Base-by-base conservation (phyloP, 2,329 filamentous ascomycete species). In the Zopfia rhizophila region DNA sequence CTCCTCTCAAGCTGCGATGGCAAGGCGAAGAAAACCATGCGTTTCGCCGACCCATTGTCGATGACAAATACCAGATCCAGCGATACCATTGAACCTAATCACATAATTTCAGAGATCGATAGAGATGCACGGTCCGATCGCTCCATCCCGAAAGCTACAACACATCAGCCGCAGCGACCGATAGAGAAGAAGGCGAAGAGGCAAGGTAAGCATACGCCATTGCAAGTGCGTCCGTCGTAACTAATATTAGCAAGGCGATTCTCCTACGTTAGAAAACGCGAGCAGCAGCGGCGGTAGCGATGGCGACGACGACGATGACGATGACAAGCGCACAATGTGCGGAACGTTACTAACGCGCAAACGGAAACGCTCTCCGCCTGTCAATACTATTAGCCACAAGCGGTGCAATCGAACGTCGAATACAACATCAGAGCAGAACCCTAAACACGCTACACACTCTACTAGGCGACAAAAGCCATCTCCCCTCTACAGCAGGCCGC, bases 31-130 rank as follows among this genome's bases (percentile, higher is more conserved):
- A n/a, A n/a, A n/a, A n/a, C n/a, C n/a, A n/a, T n/a, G n/a, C n/a
- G n/a, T n/a, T n/a, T n/a, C n/a, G n/a, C n/a, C n/a, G n/a, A n/a
- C n/a, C n/a, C n/a, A n/a, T n/a, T 21, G 35, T 49, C 30, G 22
- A 42, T 39, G 27, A 50, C 37, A 37, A 39, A 45, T 28, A 45
- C 45, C 35, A 24, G 45, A 46, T n/a, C n/a, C n/a, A n/a, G n/a
- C n/a, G n/a, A n/a, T n/a, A n/a, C n/a, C n/a, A n/a, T n/a, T n/a
- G n/a, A n/a, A n/a, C n/a, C n/a, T n/a, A n/a, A n/a, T n/a, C n/a
- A n/a, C n/a, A n/a, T n/a, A n/a, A n/a, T n/a, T n/a, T n/a, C n/a
- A n/a, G n/a, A n/a, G n/a, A n/a, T n/a, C n/a, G n/a, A n/a, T n/a
- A n/a, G n/a, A n/a, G n/a, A n/a, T n/a, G n/a, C n/a, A n/a, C n/a